phyloP scores from a whole-genome alignment of 2,329 filamentous ascomycete species.

The Penicillium vulpinum region DNA sequence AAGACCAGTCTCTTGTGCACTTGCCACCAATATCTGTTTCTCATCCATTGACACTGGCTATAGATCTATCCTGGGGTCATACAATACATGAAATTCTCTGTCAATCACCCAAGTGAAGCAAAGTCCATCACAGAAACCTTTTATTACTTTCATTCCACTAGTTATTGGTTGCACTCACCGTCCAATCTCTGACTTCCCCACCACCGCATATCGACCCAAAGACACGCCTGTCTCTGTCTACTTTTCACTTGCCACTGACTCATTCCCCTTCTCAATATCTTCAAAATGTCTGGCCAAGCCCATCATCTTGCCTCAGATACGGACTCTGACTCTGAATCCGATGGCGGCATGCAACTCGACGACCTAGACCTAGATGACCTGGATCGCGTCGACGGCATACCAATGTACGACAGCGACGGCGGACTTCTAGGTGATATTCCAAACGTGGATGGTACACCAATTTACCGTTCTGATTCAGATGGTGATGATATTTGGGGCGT shows the following conservation, averaged over 20 bases:
- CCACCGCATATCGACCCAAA: neutral
- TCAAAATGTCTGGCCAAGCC: conserved; percentile 14
- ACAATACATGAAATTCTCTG: neutral
- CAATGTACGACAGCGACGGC: neutral
- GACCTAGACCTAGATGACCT: conserved; percentile 14
- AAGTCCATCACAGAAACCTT: neutral
- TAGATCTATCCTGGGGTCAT: neutral
- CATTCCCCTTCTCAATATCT: no score
- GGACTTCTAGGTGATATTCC: no score
- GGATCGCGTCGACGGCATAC: conserved; percentile 3
- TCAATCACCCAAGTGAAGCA: neutral
- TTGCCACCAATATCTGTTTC: neutral
- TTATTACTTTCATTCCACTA: neutral
- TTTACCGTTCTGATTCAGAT: neutral
- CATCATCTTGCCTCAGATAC: conserved; percentile 18
- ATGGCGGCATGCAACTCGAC: conserved; percentile 31
- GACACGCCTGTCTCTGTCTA: neutral
- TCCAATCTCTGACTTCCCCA: neutral
- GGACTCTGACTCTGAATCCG: conserved; percentile 20
- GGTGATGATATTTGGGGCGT: neutral
- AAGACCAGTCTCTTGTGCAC: neutral
- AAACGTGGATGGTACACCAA: neutral
- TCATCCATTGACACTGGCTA: neutral
- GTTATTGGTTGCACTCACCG: neutral
- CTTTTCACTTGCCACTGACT: neutral